Evolutionary conservation across 2,329 filamentous ascomycete genomes (phyloP).

Genomic region (Hypoxylon sp.): DNA sequence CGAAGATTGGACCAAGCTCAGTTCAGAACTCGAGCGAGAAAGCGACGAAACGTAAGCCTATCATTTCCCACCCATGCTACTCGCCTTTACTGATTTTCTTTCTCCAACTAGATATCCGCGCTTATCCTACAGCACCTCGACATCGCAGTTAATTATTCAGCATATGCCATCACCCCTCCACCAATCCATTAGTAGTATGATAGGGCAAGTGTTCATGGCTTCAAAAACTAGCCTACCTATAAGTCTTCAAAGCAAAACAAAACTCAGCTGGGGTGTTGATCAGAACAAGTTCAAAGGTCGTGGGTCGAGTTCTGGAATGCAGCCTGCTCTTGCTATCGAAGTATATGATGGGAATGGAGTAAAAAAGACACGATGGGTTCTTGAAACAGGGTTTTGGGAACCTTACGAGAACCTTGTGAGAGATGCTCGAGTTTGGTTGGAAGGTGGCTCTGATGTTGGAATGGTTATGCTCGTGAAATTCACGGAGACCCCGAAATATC

Average conservation of each 20-base stretch:
- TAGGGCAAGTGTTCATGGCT: neutral
- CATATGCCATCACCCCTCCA: neutral
- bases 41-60: neutral
- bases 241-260: neutral
- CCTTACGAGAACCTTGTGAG: neutral
- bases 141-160: neutral
- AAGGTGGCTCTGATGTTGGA: neutral
- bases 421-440: neutral
- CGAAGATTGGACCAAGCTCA: neutral
- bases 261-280: neutral
- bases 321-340: neutral
- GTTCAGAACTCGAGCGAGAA: neutral
- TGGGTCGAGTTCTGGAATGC: neutral
- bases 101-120: neutral
- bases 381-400: neutral
- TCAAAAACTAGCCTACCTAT: neutral
- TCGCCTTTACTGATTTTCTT: neutral
- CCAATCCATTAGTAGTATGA: neutral
- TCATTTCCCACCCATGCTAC: neutral
- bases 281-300: neutral
- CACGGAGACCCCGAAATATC: neutral
- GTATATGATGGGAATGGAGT: neutral
- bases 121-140: neutral
- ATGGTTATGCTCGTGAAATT: constrained; percentile 2
- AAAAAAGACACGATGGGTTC: neutral